Evolutionary conservation across 2,329 filamentous ascomycete species (phyloP).

Genomic region (Ceratocystis lukuohia): DNA sequence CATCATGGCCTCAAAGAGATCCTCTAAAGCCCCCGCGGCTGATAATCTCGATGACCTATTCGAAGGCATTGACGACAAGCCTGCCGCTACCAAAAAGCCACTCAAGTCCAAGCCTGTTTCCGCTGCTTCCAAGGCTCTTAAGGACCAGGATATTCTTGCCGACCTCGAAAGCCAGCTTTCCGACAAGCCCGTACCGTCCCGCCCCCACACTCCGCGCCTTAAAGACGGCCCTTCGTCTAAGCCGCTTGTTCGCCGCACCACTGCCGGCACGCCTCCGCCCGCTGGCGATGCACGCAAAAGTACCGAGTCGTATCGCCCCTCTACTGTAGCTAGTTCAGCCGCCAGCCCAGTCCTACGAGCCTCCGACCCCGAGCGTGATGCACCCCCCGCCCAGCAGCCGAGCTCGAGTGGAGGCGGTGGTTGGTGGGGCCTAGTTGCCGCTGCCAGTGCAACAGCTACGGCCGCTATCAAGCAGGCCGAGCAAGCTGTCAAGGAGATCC

Average conservation of each 20-base stretch:
- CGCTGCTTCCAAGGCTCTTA: slow-evolving; percentile 35
- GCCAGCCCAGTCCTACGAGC: slow-evolving; percentile 32
- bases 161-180: slow-evolving; percentile 66
- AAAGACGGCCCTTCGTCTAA: slow-evolving; percentile 40
- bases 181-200: slow-evolving; percentile 54
- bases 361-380: slow-evolving; percentile 28
- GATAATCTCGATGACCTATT: slow-evolving; percentile 50
- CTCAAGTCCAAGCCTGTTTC: slow-evolving; percentile 35
- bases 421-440: slow-evolving; percentile 67
- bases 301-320: slow-evolving; percentile 54
- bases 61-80: slow-evolving; percentile 43
- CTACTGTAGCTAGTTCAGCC: slow-evolving; percentile 58
- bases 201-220: slow-evolving; percentile 71
- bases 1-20: slow-evolving; percentile 47
- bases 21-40: slow-evolving; percentile 42
- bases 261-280: slow-evolving; percentile 22
- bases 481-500: slow-evolving; percentile 83
- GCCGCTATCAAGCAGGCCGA: slow-evolving; percentile 77
- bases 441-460: slow-evolving; percentile 42
- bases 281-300: slow-evolving; percentile 48
- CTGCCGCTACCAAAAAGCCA: slow-evolving; percentile 36
- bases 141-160: slow-evolving; percentile 65
- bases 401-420: slow-evolving; percentile 43
- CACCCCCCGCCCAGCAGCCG: slow-evolving; percentile 47
- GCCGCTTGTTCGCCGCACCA: slow-evolving; percentile 50